Conservation (phyloP, 2,329 filamentous ascomycete species). For the Colletotrichum sp. region DNA sequence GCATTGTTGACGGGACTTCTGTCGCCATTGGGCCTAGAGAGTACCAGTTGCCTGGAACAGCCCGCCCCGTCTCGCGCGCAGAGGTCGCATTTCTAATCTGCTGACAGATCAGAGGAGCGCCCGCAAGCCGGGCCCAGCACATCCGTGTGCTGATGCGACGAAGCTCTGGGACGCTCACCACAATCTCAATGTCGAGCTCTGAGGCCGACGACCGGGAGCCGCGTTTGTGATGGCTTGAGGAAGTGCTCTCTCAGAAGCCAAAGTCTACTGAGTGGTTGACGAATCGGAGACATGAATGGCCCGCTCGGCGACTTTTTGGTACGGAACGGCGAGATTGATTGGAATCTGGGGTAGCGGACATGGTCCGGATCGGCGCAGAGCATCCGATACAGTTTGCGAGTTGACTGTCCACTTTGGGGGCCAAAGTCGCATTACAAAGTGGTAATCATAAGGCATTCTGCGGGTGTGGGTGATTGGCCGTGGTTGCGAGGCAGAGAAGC, state of each 20-base stretch:
- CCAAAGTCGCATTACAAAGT: neutral
- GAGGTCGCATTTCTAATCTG: conserved; percentile 6
- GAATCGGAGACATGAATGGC: neutral
- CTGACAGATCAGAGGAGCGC: neutral
- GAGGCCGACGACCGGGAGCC: neutral
- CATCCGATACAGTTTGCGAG: neutral
- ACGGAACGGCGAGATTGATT: neutral
- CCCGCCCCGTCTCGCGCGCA: neutral
- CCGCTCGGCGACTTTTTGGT: conserved; percentile 1
- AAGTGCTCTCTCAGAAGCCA: neutral
- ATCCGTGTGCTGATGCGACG: neutral
- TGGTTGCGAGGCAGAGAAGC: neutral
- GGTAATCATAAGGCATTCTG: neutral
- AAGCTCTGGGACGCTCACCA: neutral
- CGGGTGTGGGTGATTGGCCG: neutral
- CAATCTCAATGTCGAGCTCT: neutral
- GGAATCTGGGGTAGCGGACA: conserved; percentile 7
- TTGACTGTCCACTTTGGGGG: neutral
- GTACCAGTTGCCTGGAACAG: neutral
- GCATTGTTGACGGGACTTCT: neutral
- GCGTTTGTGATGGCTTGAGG: neutral
- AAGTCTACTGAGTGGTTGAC: neutral
- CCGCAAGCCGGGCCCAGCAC: neutral
- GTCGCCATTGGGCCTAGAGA: neutral
- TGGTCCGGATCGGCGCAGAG: neutral